Conservation (phyloP, 1,284 basidiomycete genomes). For the Phaffia rhodozyma region DNA sequence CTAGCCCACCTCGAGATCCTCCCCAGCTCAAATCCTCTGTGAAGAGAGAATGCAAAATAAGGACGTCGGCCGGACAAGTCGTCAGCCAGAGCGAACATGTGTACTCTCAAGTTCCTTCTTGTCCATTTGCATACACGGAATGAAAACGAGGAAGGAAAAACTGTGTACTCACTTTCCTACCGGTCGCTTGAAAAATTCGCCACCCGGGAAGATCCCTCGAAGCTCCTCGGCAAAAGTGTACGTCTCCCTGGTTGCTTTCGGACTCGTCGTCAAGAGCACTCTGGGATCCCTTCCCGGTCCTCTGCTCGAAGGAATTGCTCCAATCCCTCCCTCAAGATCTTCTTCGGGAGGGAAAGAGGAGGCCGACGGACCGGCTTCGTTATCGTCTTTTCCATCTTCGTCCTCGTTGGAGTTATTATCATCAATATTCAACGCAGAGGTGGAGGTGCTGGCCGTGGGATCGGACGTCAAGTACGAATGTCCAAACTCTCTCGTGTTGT, state of each 20-base stretch:
- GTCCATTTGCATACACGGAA: no score
- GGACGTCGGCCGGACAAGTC: neutral
- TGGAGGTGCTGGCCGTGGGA: slow-evolving; percentile 37
- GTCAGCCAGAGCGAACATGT: neutral
- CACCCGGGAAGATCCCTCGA: slow-evolving; percentile 83
- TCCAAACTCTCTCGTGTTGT: slow-evolving; percentile 84
- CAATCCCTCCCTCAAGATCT: slow-evolving; percentile 35
- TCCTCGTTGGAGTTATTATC: slow-evolving; percentile 17
- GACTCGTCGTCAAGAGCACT: slow-evolving; percentile 79
- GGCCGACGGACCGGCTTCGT: slow-evolving; percentile 19
- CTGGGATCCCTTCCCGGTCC: slow-evolving; percentile 45
- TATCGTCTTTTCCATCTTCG: no score
- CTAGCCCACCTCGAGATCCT: slow-evolving; percentile 89
- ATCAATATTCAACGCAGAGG: slow-evolving; percentile 21
- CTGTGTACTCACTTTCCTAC: slow-evolving; percentile 45
- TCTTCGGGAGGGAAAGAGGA: slow-evolving; percentile 23
- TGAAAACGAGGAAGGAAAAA: neutral
- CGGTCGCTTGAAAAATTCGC: slow-evolving; percentile 79
- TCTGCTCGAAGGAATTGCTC: slow-evolving; percentile 52
- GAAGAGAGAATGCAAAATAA: neutral
- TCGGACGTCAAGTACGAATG: slow-evolving; percentile 66
- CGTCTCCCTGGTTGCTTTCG: slow-evolving; percentile 69
- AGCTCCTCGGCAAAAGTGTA: slow-evolving; percentile 86
- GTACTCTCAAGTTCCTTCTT: neutral
- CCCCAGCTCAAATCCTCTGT: slow-evolving; percentile 81